A percentile compares a stretch with the other conserved stretches of the same genome.
Evolutionary conservation across 768 basidiomycete species (phyloP).

Genomic region (Filobasidium wieringae): DNA sequence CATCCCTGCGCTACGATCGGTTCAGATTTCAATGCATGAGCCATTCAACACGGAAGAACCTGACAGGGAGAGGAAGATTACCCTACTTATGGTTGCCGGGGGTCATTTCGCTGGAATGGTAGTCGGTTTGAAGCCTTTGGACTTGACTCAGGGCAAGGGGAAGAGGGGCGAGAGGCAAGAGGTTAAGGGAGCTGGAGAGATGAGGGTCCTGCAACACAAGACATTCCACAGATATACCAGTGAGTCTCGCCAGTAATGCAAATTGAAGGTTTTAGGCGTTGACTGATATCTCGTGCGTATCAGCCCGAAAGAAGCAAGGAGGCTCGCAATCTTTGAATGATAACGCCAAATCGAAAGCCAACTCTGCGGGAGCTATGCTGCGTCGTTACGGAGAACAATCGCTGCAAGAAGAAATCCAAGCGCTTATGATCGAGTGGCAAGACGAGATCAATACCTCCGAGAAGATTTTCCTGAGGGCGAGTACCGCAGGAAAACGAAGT

Average conservation of each 20-base stretch:
- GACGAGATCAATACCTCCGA: constrained; percentile 80
- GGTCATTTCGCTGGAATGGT: constrained; percentile 96
- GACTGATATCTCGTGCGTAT: neutral
- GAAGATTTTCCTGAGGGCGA: constrained; percentile 82
- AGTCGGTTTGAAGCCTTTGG: constrained; percentile 42
- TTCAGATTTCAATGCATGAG: constrained; percentile 22
- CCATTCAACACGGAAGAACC: constrained; percentile 4
- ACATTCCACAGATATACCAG: constrained; percentile 98
- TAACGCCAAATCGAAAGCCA: constrained; percentile 80
- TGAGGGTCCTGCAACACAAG: constrained; percentile 63
- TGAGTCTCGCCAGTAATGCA: constrained; percentile 41
- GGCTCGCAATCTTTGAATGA: constrained; percentile 87
- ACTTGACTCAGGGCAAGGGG: constrained; percentile 46
- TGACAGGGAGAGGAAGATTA: constrained; percentile 54
- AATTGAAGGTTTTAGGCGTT: neutral
- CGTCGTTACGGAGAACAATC: constrained; percentile 93
- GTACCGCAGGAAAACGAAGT: constrained; percentile 69
- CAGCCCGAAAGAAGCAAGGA: constrained; percentile 94
- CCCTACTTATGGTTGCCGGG: constrained; percentile 91
- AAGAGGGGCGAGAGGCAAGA: constrained; percentile 59
- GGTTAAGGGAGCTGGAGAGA: constrained; percentile 46
- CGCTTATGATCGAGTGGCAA: constrained; percentile 67
- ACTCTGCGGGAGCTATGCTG: constrained; percentile 84
- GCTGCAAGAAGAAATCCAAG: constrained; percentile 82
- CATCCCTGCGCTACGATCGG: constrained; percentile 25